These are phyloP conservation scores for Trichoderma guizhouense DNA, from an alignment of 2,329 filamentous ascomycete genomes.

Conservation along the genomic window DNA sequence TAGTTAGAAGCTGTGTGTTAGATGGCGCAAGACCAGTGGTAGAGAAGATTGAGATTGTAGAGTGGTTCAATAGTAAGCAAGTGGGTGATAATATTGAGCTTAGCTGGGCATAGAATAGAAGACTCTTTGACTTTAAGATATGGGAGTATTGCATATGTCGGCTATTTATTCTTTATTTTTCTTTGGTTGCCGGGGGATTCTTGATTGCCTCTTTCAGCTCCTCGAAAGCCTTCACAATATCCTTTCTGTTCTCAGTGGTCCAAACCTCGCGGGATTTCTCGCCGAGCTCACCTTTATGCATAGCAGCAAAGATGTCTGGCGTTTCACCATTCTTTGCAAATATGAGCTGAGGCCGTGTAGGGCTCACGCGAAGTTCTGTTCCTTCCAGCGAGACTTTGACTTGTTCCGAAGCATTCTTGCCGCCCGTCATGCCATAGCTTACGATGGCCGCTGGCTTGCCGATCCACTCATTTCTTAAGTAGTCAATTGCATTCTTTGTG, in stretches of 20 bases:
- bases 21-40: background rate
- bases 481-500: conserved; percentile 7
- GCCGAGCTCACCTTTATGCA: background rate
- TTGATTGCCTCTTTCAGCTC: background rate
- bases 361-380: background rate
- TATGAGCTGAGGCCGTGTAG: background rate
- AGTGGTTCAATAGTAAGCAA: background rate
- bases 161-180: background rate
- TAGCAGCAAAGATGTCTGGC: background rate
- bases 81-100: background rate
- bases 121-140: background rate
- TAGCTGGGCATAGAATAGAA: background rate
- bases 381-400: conserved; percentile 4
- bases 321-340: background rate
- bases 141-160: background rate
- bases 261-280: background rate
- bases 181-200: background rate
- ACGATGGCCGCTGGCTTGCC: background rate
- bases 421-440: background rate
- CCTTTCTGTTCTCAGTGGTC: background rate
- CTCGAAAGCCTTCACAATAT: background rate
- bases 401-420: background rate
- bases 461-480: background rate
- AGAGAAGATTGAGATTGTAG: background rate
- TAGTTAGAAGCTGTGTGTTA: background rate